A percentile compares a stretch with the other conserved stretches of the same genome.
These are phyloP conservation scores for Cornus kousa DNA, from an alignment of 148 eudicot species.

Conservation along the genomic window DNA sequence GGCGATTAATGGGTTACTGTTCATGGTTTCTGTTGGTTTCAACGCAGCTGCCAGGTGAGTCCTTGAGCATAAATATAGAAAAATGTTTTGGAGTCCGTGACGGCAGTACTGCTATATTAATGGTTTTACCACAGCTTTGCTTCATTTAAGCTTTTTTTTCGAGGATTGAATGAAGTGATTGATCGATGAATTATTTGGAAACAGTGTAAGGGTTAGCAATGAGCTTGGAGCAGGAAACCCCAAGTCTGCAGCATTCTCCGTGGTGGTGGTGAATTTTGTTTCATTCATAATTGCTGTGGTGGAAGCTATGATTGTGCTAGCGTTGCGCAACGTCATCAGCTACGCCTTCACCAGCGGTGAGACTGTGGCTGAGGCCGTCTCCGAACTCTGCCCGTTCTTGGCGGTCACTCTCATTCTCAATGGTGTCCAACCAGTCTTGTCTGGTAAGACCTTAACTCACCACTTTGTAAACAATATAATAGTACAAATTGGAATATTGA, in stretches of 20 bases:
- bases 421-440: slow-evolving; percentile 65
- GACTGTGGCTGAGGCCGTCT: slow-evolving; percentile 43
- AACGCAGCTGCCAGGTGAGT: slow-evolving; percentile 28
- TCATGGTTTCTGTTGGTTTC: slow-evolving; percentile 33
- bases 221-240: slow-evolving; percentile 64
- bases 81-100: too few species aligned
- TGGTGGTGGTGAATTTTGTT: slow-evolving; percentile 36
- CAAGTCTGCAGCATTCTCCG: slow-evolving; percentile 55
- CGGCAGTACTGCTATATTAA: too few species aligned
- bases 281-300: slow-evolving; percentile 33
- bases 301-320: slow-evolving; percentile 34
- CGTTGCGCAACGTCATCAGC: slow-evolving; percentile 45
- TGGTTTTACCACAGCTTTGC: too few species aligned
- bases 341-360: slow-evolving; percentile 56
- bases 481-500: background rate
- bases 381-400: slow-evolving; percentile 49
- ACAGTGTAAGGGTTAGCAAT: slow-evolving; percentile 55
- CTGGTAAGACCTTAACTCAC: slow-evolving; percentile 33
- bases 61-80: too few species aligned
- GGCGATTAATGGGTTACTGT: slow-evolving; percentile 20
- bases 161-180: background rate
- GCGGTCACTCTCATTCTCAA: slow-evolving; percentile 49
- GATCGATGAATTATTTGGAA: background rate
- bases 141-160: background rate
- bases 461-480: background rate